phyloP scores from a whole-genome alignment of 345 rosid species.

The Camelina neglecta region DNA sequence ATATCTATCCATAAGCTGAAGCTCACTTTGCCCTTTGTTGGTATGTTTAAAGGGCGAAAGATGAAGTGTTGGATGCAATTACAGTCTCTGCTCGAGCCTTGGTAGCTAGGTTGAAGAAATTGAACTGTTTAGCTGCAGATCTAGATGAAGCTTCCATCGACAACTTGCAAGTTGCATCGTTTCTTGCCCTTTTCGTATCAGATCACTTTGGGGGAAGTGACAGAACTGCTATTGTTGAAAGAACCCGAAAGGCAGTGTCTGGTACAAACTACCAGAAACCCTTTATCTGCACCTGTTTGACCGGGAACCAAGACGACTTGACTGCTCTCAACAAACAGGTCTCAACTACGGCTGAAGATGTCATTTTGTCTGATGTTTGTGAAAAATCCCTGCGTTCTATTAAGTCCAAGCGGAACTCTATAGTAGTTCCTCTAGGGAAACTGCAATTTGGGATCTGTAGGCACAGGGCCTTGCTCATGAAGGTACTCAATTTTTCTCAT shows the following conservation, averaged over 20 bases:
- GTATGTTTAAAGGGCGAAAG: slow-evolving; percentile 60
- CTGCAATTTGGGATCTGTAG: slow-evolving; percentile 93
- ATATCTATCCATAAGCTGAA: slow-evolving; percentile 11
- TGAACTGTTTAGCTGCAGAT: slow-evolving; percentile 54
- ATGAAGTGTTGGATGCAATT: slow-evolving; percentile 88
- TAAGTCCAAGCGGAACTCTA: slow-evolving; percentile 67
- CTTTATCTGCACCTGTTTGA: slow-evolving; percentile 88
- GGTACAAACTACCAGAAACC: slow-evolving; percentile 88
- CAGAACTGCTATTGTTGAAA: slow-evolving; percentile 64
- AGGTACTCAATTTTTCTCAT: slow-evolving; percentile 53
- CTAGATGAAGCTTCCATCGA: slow-evolving; percentile 47
- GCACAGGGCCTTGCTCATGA: slow-evolving; percentile 91
- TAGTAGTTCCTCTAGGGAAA: slow-evolving; percentile 82
- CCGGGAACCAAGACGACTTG: slow-evolving; percentile 62
- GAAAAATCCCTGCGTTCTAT: slow-evolving; percentile 76
- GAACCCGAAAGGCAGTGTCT: slow-evolving; percentile 73
- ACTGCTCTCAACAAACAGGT: slow-evolving; percentile 48
- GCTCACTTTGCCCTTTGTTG: slow-evolving; percentile 17
- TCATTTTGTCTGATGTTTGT: slow-evolving; percentile 69
- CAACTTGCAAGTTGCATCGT: slow-evolving; percentile 67
- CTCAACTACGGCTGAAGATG: slow-evolving; percentile 53
- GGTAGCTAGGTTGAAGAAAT: slow-evolving; percentile 62
- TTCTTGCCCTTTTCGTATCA: slow-evolving; percentile 93
- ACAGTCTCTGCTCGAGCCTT: slow-evolving; percentile 70
- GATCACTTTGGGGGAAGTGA: slow-evolving; percentile 99